phyloP scores from a whole-genome alignment of 495 filamentous ascomycete genomes.

The Evernia prunastri region DNA sequence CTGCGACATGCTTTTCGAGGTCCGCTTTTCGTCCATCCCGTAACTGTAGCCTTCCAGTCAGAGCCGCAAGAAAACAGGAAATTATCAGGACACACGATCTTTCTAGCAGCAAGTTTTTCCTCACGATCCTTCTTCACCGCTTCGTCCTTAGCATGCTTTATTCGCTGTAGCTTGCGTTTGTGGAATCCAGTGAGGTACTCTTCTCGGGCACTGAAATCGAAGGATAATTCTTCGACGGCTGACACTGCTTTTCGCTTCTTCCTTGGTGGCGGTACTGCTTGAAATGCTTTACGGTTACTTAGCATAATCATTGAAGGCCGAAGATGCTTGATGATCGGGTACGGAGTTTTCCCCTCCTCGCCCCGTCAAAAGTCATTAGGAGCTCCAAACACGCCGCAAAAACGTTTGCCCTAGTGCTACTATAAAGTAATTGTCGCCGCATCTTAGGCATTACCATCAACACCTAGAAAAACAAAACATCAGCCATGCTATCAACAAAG shows the following conservation, averaged over 20 bases:
- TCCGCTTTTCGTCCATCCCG: conserved; percentile 73
- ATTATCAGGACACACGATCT: conserved; percentile 50
- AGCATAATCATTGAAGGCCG: conserved; percentile 8
- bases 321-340: neutral
- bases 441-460: conserved; percentile 15
- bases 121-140: conserved; percentile 65
- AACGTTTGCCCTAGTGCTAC: conserved; percentile 9
- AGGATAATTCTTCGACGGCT: conserved; percentile 65
- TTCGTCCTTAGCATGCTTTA: conserved; percentile 73
- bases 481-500: conserved; percentile 4
- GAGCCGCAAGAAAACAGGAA: neutral
- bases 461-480: neutral
- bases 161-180: conserved; percentile 81
- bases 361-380: too few species aligned
- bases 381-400: conserved; percentile 7
- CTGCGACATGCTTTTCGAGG: conserved; percentile 68
- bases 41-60: conserved; percentile 45
- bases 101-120: conserved; percentile 63
- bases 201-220: conserved; percentile 67
- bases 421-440: neutral
- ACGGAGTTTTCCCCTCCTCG: too few species aligned
- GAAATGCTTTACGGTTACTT: conserved; percentile 14
- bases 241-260: conserved; percentile 58
- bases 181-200: conserved; percentile 94
- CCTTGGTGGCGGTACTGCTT: conserved; percentile 41